A percentile compares a stretch with the other conserved stretches of the same genome.
Evolutionary conservation across 805 yeast species (phyloP).

Genomic region (Priceomyces castillae): DNA sequence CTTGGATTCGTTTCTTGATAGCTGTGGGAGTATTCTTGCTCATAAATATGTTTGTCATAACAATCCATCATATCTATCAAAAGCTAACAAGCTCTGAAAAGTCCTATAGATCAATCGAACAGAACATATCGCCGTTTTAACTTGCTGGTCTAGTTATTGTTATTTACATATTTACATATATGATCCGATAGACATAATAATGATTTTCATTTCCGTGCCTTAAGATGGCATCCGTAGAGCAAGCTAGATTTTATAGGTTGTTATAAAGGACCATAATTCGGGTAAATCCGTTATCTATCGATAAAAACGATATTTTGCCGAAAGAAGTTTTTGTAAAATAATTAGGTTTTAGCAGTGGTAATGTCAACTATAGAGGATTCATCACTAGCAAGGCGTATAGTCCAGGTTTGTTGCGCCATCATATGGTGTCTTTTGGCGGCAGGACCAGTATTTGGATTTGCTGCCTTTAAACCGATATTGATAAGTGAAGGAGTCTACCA

Average conservation of each 20-base stretch:
- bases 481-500: constrained; percentile 74
- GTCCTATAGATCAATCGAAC: constrained; percentile 35
- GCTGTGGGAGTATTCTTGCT: constrained; percentile 34
- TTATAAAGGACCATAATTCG: too few species aligned
- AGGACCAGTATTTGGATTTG: constrained; percentile 93
- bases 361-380: constrained; percentile 8
- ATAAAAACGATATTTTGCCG: too few species aligned
- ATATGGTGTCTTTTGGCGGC: constrained; percentile 89
- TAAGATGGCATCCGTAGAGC: too few species aligned
- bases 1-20: constrained; percentile 32
- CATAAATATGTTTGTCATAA: constrained; percentile 35
- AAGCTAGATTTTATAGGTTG: too few species aligned
- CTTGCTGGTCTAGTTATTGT: not conserved
- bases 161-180: too few species aligned
- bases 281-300: too few species aligned
- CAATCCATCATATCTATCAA: constrained; percentile 37
- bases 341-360: not conserved
- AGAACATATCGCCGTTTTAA: constrained; percentile 34
- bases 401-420: constrained; percentile 72
- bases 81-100: constrained; percentile 25
- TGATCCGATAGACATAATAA: too few species aligned
- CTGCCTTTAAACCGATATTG: constrained; percentile 85
- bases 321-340: too few species aligned
- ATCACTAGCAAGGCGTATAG: constrained; percentile 27
- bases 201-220: too few species aligned